A percentile compares a stretch with the other conserved stretches of the same genome.
These are phyloP conservation scores for Dillenia turbinata DNA, from an alignment of 164 flowering plant genomes.

Conservation along the genomic window DNA sequence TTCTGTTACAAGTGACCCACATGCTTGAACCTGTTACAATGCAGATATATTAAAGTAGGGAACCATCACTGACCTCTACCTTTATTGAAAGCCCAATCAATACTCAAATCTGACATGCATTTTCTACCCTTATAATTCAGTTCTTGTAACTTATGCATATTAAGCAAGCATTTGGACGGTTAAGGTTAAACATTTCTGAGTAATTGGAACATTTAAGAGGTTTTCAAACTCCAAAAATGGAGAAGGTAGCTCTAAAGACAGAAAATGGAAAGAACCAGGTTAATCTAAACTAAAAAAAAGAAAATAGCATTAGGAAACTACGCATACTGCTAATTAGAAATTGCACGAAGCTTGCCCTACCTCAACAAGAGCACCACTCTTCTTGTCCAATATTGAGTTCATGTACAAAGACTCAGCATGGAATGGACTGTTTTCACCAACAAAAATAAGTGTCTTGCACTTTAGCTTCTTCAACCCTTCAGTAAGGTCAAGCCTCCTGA, in stretches of 20 bases:
- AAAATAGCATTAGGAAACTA: neutral
- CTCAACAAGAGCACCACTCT: constrained; percentile 69
- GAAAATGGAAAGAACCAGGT: neutral
- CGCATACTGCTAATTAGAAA: neutral
- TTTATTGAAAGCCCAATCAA: too few relatives aligned
- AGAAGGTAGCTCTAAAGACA: too few relatives aligned
- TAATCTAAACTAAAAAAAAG: neutral
- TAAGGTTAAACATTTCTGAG: too few relatives aligned
- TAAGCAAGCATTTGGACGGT: too few relatives aligned
- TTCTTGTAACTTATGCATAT: too few relatives aligned
- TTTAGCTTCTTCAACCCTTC: constrained; percentile 51
- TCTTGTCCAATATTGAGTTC: constrained; percentile 63
- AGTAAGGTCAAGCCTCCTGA: constrained; percentile 73
- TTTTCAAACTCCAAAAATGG: too few relatives aligned
- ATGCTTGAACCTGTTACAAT: constrained; percentile 60
- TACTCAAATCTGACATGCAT: too few relatives aligned
- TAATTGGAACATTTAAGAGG: too few relatives aligned
- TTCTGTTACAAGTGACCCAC: constrained; percentile 88
- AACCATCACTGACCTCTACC: too few relatives aligned
- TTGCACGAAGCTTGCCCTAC: constrained; percentile 21
- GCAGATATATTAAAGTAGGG: too few relatives aligned
- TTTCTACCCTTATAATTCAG: too few relatives aligned
- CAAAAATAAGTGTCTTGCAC: constrained; percentile 73
- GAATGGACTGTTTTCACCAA: constrained; percentile 78
- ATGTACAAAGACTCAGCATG: constrained; percentile 69